Evolutionary conservation across 306 rosid genomes (phyloP).

Genomic region (Cucurbita moschata): DNA sequence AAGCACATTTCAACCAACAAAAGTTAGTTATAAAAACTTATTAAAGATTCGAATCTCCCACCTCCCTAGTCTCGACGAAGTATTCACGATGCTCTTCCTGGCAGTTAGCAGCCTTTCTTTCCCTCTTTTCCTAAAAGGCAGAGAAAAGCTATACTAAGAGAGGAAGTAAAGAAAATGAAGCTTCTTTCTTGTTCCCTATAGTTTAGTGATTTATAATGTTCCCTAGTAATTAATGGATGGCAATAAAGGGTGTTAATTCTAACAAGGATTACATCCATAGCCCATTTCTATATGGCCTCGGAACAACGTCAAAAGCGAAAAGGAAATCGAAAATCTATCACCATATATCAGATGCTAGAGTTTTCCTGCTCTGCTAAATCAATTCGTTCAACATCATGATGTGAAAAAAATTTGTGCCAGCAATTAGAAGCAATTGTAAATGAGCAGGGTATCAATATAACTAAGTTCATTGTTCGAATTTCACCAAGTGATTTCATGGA

Average conservation of each 20-base stretch:
- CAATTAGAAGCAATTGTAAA: neutral
- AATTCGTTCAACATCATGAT: neutral
- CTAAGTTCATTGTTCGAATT: neutral
- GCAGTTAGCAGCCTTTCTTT: neutral
- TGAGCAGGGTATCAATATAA: neutral
- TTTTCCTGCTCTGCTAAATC: neutral
- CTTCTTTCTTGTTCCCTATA: neutral
- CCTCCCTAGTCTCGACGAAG: neutral
- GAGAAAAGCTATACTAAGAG: neutral
- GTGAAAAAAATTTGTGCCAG: neutral
- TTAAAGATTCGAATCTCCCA: neutral
- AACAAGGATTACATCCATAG: conserved; percentile 1
- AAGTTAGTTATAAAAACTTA: neutral
- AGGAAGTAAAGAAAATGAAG: neutral
- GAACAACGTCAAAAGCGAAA: neutral
- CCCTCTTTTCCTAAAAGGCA: neutral
- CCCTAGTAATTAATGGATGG: neutral
- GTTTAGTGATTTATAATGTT: neutral
- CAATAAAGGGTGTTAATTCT: neutral
- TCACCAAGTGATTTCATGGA: conserved; percentile 13
- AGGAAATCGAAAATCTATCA: neutral
- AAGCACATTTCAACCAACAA: neutral
- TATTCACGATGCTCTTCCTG: neutral
- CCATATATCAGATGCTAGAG: neutral
- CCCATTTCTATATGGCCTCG: neutral